These are phyloP conservation scores for Aspergillus sp. DNA, from an alignment of 2,329 filamentous ascomycete genomes.

Conservation along the genomic window DNA sequence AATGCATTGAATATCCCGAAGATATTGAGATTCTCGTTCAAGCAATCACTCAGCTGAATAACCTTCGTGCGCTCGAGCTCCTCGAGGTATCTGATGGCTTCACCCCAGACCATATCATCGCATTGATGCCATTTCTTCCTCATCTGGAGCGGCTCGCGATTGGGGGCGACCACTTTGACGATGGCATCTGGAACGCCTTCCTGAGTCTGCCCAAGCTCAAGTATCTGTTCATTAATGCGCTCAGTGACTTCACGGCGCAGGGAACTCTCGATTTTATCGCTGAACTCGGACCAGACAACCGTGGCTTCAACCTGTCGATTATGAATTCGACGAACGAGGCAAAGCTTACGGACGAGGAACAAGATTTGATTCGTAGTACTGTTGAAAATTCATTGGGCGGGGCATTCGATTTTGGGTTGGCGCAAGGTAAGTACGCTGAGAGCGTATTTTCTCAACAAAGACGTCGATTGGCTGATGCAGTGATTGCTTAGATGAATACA, in stretches of 20 bases:
- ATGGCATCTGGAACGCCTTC: conserved; percentile 19
- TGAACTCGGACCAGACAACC: conserved; percentile 20
- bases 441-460: neutral
- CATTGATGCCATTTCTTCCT: conserved; percentile 21
- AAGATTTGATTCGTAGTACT: conserved; percentile 21
- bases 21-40: conserved; percentile 24
- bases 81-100: conserved; percentile 29
- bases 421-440: conserved; percentile 10
- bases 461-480: conserved; percentile 4
- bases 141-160: conserved; percentile 27
- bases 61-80: conserved; percentile 25
- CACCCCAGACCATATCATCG: conserved; percentile 20
- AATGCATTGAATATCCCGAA: conserved; percentile 16
- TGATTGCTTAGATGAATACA: conserved; percentile 15
- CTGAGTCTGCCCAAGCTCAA: conserved; percentile 20
- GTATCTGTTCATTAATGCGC: conserved; percentile 22
- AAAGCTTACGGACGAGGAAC: conserved; percentile 19
- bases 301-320: conserved; percentile 23
- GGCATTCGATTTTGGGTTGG: conserved; percentile 18
- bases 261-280: conserved; percentile 25
- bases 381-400: conserved; percentile 14
- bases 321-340: conserved; percentile 16
- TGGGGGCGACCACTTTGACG: conserved; percentile 22
- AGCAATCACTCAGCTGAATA: conserved; percentile 18
- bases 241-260: conserved; percentile 25